phyloP scores from a whole-genome alignment of 306 rosid species.

The Pachyrhizus erosus region DNA sequence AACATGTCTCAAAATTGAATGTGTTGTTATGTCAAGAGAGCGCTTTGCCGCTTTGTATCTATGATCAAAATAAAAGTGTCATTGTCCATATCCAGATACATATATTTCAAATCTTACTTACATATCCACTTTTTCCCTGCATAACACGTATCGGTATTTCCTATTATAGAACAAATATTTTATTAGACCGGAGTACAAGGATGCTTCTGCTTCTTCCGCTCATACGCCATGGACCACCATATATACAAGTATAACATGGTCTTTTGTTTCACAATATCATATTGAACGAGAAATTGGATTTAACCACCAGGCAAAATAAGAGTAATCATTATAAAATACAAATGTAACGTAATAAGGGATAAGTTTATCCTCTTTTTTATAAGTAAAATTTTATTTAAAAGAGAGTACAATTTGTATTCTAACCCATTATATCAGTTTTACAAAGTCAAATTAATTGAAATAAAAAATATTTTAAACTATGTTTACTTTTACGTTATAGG shows the following conservation, averaged over 20 bases:
- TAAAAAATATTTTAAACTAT: no score
- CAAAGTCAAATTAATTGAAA: background rate
- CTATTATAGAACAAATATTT: background rate
- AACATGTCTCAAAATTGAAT: background rate
- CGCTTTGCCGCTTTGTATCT: background rate
- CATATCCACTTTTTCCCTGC: background rate
- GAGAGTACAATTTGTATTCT: background rate
- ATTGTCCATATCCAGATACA: background rate
- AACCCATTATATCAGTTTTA: background rate
- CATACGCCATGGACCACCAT: background rate
- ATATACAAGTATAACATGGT: background rate
- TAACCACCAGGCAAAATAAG: background rate
- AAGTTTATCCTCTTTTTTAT: background rate
- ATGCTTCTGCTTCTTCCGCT: background rate
- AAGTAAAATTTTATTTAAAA: background rate
- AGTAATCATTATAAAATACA: background rate
- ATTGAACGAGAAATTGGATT: background rate
- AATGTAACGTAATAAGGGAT: background rate
- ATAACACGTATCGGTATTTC: background rate
- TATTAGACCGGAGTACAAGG: background rate
- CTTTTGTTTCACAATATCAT: background rate
- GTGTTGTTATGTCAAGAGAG: background rate
- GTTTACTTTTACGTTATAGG: no score
- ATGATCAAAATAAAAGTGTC: conserved; percentile 1
- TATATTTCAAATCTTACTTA: background rate